These are phyloP conservation scores for Mycosphaerella sp. DNA, from an alignment of 2,329 filamentous ascomycete species.

Conservation along the genomic window DNA sequence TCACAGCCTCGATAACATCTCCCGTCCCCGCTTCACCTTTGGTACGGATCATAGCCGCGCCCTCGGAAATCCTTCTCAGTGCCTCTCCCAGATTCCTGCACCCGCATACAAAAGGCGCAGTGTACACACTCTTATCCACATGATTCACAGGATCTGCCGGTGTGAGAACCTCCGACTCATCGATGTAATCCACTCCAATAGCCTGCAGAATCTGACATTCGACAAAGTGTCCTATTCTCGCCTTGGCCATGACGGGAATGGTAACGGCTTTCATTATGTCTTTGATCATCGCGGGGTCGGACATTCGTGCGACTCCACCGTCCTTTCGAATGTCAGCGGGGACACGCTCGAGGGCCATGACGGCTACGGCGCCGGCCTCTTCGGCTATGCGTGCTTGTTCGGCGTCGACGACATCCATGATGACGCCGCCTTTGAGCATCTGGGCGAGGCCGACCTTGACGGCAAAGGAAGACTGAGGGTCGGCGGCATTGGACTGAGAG, in stretches of 20 bases:
- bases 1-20: conserved; percentile 92
- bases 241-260: conserved; percentile 99
- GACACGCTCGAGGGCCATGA: conserved; percentile 98
- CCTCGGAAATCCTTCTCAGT: conserved; percentile 80
- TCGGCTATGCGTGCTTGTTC: conserved; percentile 92
- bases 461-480: conserved; percentile 55
- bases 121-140: conserved; percentile 79
- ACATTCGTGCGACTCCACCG: conserved; percentile 95
- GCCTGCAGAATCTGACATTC: conserved; percentile 97
- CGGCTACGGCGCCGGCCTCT: conserved; percentile 88
- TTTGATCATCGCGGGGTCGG: conserved; percentile 87
- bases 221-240: conserved; percentile 93
- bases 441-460: conserved; percentile 93
- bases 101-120: conserved; percentile 88
- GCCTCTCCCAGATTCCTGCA: conserved; percentile 94
- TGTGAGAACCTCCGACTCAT: conserved; percentile 96
- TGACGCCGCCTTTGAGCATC: conserved; percentile 98
- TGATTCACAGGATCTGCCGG: conserved; percentile 87
- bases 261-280: conserved; percentile 93
- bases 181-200: conserved; percentile 93
- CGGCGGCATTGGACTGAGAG: conserved; percentile 8
- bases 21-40: conserved; percentile 98
- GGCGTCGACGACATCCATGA: conserved; percentile 97
- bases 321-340: conserved; percentile 90
- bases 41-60: conserved; percentile 97